A percentile compares a stretch with the other conserved stretches of the same genome.
phyloP scores from a whole-genome alignment of 2,329 filamentous ascomycete genomes.

The Nothopassalora personata region DNA sequence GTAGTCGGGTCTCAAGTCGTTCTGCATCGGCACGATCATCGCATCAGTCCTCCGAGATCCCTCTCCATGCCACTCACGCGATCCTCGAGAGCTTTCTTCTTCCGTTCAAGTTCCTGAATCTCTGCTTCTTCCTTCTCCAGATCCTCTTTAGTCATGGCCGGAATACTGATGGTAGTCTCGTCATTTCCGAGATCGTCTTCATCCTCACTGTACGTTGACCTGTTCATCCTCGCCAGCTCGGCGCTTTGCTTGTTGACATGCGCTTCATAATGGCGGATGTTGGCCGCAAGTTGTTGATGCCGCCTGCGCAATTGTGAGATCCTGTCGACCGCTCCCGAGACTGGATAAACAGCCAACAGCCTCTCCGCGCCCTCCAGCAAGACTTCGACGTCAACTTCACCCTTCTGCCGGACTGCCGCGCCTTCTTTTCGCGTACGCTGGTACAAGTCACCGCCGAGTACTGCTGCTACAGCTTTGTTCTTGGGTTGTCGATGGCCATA shows the following conservation, averaged over 20 bases:
- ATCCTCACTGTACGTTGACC: slow-evolving; percentile 33
- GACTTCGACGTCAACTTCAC: slow-evolving; percentile 80
- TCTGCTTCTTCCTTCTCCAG: slow-evolving; percentile 64
- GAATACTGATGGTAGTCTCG: slow-evolving; percentile 34
- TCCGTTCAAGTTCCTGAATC: slow-evolving; percentile 57
- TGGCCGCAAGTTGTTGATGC: slow-evolving; percentile 65
- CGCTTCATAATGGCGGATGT: slow-evolving; percentile 73
- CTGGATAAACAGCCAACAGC: slow-evolving; percentile 78
- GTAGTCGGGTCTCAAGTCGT: no score
- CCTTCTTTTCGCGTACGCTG: slow-evolving; percentile 64
- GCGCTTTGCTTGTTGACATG: slow-evolving; percentile 71
- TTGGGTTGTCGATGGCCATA: slow-evolving; percentile 49
- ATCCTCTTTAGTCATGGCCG: slow-evolving; percentile 61
- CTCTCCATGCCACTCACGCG: slow-evolving; percentile 63
- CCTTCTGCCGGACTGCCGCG: slow-evolving; percentile 47
- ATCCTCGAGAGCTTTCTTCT: slow-evolving; percentile 58
- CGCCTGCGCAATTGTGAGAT: slow-evolving; percentile 68
- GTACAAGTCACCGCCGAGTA: slow-evolving; percentile 82
- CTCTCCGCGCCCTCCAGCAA: slow-evolving; percentile 83
- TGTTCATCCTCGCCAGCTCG: slow-evolving; percentile 68
- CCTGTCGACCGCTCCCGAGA: slow-evolving; percentile 70
- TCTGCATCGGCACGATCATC: slow-evolving; percentile 33
- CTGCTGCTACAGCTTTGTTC: slow-evolving; percentile 82
- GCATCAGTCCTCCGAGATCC: slow-evolving; percentile 58
- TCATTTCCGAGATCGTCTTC: slow-evolving; percentile 45